Percentiles rank a stretch among this genome's conserved stretches.
phyloP scores from a whole-genome alignment of 768 basidiomycete genomes.

The Termitomyces sp. region DNA sequence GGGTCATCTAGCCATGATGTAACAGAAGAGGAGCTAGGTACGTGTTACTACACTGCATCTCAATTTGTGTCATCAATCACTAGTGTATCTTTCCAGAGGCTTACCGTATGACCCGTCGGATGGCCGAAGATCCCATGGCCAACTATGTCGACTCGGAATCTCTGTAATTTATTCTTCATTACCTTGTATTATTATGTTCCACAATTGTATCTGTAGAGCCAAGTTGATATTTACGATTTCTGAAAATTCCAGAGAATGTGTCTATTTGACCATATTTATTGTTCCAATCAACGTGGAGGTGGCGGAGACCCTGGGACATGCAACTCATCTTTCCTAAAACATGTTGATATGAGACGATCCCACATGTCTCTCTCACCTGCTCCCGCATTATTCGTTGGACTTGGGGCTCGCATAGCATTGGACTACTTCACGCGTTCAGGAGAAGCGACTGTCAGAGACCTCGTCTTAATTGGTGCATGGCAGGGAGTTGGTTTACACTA shows the following conservation, averaged over 20 bases:
- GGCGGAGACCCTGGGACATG: background rate
- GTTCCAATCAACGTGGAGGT: background rate
- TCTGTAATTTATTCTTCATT: background rate
- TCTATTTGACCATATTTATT: background rate
- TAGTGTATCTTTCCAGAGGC: slow-evolving; percentile 62
- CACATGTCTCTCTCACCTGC: slow-evolving; percentile 43
- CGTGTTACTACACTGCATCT: slow-evolving; percentile 5
- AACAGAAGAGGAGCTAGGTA: slow-evolving; percentile 83
- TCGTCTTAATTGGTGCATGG: slow-evolving; percentile 65
- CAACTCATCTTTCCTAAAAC: background rate
- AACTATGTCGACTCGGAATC: slow-evolving; percentile 70
- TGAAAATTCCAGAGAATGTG: background rate
- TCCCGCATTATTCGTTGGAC: slow-evolving; percentile 65
- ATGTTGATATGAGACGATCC: background rate
- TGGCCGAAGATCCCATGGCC: slow-evolving; percentile 89
- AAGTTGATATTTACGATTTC: background rate
- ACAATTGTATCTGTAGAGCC: background rate
- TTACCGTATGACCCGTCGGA: slow-evolving; percentile 76
- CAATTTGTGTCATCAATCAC: slow-evolving; percentile 10
- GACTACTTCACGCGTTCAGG: slow-evolving; percentile 47
- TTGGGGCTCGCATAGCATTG: slow-evolving; percentile 66
- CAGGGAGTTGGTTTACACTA: slow-evolving; percentile 74
- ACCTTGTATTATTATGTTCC: background rate
- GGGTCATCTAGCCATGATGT: slow-evolving; percentile 66
- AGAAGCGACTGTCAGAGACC: slow-evolving; percentile 47